Percentiles rank a stretch among this genome's conserved stretches.
phyloP scores from a whole-genome alignment of 2,329 filamentous ascomycete genomes.

The Nannizzia gypsea region DNA sequence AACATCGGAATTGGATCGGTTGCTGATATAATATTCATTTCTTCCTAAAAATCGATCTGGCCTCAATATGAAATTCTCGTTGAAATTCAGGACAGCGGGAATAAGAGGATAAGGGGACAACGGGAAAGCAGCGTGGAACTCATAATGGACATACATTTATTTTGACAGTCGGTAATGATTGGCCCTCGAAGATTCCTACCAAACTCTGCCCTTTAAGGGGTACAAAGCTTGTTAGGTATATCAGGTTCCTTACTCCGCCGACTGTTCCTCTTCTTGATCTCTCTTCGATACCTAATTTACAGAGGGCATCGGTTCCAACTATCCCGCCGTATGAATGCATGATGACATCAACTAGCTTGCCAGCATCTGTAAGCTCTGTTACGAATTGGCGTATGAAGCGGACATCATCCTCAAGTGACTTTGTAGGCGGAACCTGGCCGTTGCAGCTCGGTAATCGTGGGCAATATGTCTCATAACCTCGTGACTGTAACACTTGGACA shows the following conservation, averaged over 20 bases:
- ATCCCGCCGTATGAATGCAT: slow-evolving; percentile 30
- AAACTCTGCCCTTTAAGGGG: slow-evolving; percentile 7
- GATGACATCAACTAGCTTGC: slow-evolving; percentile 27
- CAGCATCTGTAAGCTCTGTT: slow-evolving; percentile 19
- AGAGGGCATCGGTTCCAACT: slow-evolving; percentile 20
- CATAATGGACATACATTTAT: background rate
- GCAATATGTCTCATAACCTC: slow-evolving; percentile 19
- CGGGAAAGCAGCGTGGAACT: background rate
- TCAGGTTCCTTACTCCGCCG: slow-evolving; percentile 23
- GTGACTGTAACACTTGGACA: slow-evolving; percentile 20
- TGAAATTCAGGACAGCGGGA: background rate
- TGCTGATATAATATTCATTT: slow-evolving; percentile 1
- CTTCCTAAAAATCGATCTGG: background rate
- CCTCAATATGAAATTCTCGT: background rate
- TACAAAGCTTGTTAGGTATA: slow-evolving; percentile 19
- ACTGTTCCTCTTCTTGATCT: slow-evolving; percentile 19
- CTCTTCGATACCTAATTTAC: slow-evolving; percentile 20
- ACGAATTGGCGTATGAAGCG: slow-evolving; percentile 19
- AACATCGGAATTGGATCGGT: slow-evolving; percentile 1
- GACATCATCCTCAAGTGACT: slow-evolving; percentile 20
- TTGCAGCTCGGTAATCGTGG: slow-evolving; percentile 11
- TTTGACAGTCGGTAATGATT: slow-evolving; percentile 1
- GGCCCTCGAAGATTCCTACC: slow-evolving; percentile 5
- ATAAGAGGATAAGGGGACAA: background rate
- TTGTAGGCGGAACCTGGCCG: slow-evolving; percentile 1